Evolutionary conservation across 345 rosid genomes (phyloP), one percentile per base, ranked within the genome.

Genomic region (Gossypium stocksii): DNA sequence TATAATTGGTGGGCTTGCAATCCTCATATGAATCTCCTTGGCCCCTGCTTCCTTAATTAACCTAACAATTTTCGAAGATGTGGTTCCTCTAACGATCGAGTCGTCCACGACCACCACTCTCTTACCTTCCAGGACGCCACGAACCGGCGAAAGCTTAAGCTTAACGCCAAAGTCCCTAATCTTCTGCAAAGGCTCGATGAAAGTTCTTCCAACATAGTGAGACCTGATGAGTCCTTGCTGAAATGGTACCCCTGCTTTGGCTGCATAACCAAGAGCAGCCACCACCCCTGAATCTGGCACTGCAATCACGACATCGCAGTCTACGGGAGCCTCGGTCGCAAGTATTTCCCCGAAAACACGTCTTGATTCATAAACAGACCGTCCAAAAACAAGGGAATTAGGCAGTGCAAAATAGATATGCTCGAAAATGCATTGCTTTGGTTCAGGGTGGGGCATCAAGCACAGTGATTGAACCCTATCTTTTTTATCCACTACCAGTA

Each of bases 161-260:
- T 94, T 94, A 46, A 94, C 98, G 2, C 97, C 98, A n/a, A 94
- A 94, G 73, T 94, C 98, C 77, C 98, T 86, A 70, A 94, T 94
- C 87, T 87, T 92, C 83, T 92, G 98, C 0, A 93, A 88, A 0
- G 98, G 98, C 79, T 92, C 98, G 1, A 94, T 94, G 73, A 94
- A 94, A n/a, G 98, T 94, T 80, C 97, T 89, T 11, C 98, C 98
- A 0, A 94, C 98, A 80, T 94, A 89, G 75, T 94, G 98, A n/a
- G 98, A 92, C 82, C 98, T 87, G 8, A 94, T 92, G 76, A 92
- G 20, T 5, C 98, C 98, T 43, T 87, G 97, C 34, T 94, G 93
- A 80, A 90, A 94, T 4, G 95, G 81, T 0, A 90, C 97, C 9
- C 97, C 93, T 0, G 92, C 90, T 75, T 92, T 90, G 4, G 88